Evolutionary conservation across 192 early-diverging fungal species (phyloP).

Genomic region (Glomus cerebriforme): DNA sequence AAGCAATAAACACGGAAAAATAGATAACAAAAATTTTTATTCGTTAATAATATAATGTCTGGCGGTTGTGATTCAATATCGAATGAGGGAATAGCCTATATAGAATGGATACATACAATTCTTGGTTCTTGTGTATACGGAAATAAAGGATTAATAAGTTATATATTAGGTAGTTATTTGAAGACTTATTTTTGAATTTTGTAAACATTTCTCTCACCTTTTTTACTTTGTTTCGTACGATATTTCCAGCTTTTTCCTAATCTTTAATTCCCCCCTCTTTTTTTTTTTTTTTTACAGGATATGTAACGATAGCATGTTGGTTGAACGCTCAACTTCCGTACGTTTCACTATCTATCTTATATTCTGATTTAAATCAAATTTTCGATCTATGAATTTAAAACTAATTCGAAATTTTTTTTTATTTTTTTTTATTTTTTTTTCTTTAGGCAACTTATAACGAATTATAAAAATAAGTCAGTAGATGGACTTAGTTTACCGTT

Average conservation of each 20-base stretch:
- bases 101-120: slow-evolving; percentile 25
- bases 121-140: slow-evolving; percentile 55
- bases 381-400: background rate
- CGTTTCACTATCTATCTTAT: slow-evolving; percentile 30
- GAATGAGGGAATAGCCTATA: background rate
- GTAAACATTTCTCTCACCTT: no score
- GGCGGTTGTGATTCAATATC: background rate
- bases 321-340: slow-evolving; percentile 75
- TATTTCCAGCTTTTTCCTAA: background rate
- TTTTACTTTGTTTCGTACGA: background rate
- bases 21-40: no score
- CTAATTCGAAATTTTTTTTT: no score
- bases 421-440: background rate
- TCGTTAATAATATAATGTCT: slow-evolving; percentile 3
- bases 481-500: slow-evolving; percentile 58
- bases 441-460: slow-evolving; percentile 49
- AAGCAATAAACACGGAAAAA: no score
- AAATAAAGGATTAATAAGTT: slow-evolving; percentile 40
- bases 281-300: slow-evolving; percentile 40
- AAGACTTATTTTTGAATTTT: no score
- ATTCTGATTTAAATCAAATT: background rate
- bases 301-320: slow-evolving; percentile 67
- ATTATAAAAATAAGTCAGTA: slow-evolving; percentile 44
- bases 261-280: no score
- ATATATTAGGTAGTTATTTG: slow-evolving; percentile 39